A percentile compares a stretch with the other conserved stretches of the same genome.
These are phyloP conservation scores for Metarhizium album DNA, from an alignment of 2,329 filamentous ascomycete genomes.

Conservation along the genomic window DNA sequence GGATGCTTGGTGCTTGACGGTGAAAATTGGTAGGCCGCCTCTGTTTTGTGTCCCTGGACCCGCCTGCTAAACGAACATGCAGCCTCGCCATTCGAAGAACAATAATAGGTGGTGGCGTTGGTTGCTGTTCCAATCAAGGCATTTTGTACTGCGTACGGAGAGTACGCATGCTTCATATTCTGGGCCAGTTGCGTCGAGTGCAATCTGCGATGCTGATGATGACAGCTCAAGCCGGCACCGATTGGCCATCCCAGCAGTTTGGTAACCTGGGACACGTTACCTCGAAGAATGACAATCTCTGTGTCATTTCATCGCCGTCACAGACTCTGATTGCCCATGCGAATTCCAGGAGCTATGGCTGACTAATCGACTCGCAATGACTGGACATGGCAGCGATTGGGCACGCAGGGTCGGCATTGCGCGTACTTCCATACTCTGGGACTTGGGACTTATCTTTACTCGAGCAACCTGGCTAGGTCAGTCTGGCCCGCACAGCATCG, in stretches of 20 bases:
- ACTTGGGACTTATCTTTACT: not conserved
- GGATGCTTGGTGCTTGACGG: not conserved
- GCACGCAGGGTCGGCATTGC: not conserved
- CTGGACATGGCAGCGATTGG: too few relatives aligned
- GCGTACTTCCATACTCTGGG: not conserved
- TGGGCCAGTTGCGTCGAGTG: not conserved
- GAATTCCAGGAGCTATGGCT: too few relatives aligned
- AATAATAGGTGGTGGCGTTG: not conserved
- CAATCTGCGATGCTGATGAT: not conserved
- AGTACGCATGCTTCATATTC: not conserved
- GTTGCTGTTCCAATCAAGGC: not conserved
- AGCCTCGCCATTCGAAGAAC: not conserved
- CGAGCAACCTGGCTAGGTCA: not conserved
- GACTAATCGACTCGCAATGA: too few relatives aligned
- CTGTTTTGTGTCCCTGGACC: not conserved
- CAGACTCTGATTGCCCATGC: too few relatives aligned
- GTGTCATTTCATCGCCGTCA: not conserved
- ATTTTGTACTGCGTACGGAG: too few relatives aligned
- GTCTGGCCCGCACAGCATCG: not conserved
- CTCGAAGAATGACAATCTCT: not conserved
- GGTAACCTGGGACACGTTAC: not conserved
- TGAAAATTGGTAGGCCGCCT: not conserved
- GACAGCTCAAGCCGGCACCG: not conserved
- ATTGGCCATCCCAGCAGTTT: not conserved
- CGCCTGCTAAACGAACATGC: not conserved